A percentile compares a stretch with the other conserved stretches of the same genome.
Conservation (phyloP, 345 rosid genomes). For the Excoecaria agallocha region DNA sequence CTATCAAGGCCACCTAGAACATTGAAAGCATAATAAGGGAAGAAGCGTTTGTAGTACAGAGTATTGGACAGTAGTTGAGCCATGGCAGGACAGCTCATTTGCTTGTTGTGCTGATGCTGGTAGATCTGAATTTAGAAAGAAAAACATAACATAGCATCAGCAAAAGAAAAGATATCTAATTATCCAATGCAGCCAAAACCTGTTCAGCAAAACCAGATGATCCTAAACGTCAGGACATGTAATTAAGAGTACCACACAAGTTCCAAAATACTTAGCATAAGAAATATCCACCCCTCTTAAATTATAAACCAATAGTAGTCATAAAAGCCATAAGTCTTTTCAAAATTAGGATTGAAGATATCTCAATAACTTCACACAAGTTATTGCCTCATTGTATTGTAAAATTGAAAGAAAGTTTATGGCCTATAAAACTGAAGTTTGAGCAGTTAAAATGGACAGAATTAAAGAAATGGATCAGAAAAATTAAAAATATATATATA, state of each 20-base stretch:
- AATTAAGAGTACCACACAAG: not conserved
- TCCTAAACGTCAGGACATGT: not conserved
- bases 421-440: too few species aligned
- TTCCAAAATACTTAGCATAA: not conserved
- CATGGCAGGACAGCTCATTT: constrained; percentile 98
- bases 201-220: not conserved
- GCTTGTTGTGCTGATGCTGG: constrained; percentile 98
- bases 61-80: constrained; percentile 95
- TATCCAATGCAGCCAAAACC: constrained; percentile 5
- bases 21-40: constrained; percentile 92
- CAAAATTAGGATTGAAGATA: not conserved
- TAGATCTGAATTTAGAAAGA: constrained; percentile 52
- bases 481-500: not conserved
- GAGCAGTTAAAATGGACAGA: not conserved
- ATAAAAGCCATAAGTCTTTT: not conserved
- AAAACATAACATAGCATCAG: not conserved
- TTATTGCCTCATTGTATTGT: not conserved
- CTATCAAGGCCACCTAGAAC: constrained; percentile 94
- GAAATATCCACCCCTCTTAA: not conserved
- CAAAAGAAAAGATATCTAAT: not conserved
- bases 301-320: not conserved
- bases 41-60: constrained; percentile 93
- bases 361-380: not conserved
- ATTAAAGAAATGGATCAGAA: not conserved
- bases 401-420: not conserved